These are phyloP conservation scores for Scleroderma bovista DNA, from an alignment of 768 basidiomycete species.

Conservation along the genomic window DNA sequence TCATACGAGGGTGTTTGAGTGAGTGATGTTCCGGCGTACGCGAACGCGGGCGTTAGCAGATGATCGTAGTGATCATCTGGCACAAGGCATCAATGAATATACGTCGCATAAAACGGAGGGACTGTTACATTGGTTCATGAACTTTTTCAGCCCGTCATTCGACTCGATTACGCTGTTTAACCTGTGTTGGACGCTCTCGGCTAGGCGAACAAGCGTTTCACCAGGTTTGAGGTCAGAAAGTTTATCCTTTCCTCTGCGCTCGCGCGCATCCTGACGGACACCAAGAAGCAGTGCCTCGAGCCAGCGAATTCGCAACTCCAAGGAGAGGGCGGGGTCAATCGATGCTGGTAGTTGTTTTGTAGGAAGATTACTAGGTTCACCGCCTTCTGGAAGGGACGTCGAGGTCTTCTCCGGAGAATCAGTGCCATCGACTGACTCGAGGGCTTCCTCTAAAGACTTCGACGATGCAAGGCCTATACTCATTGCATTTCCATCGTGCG, in stretches of 20 bases:
- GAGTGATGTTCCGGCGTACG: conserved; percentile 57
- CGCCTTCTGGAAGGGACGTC: conserved; percentile 4
- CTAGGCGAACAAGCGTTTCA: conserved; percentile 52
- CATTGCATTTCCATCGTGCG: conserved; percentile 7
- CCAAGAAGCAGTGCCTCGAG: conserved; percentile 74
- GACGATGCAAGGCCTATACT: conserved; percentile 10
- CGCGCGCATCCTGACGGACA: conserved; percentile 43
- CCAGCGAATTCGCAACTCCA: conserved; percentile 75
- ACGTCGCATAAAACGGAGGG: conserved; percentile 20
- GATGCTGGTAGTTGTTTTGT: conserved; percentile 8
- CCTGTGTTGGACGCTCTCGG: conserved; percentile 54
- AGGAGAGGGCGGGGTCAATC: conserved; percentile 62
- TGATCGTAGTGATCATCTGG: conserved; percentile 75
- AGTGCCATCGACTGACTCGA: conserved; percentile 18
- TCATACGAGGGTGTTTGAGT: conserved; percentile 49
- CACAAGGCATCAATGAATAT: not conserved
- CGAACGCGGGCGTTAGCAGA: conserved; percentile 69
- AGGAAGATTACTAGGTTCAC: not conserved
- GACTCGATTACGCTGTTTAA: conserved; percentile 54
- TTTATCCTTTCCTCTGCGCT: conserved; percentile 34
- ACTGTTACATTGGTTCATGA: conserved; percentile 75
- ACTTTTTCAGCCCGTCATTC: conserved; percentile 68
- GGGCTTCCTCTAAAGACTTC: conserved; percentile 13
- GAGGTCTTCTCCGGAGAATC: conserved; percentile 13
- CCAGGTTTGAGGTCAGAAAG: conserved; percentile 40